phyloP scores from a whole-genome alignment of 1,139 yeast species.

The Yamadazyma epiphylla region DNA sequence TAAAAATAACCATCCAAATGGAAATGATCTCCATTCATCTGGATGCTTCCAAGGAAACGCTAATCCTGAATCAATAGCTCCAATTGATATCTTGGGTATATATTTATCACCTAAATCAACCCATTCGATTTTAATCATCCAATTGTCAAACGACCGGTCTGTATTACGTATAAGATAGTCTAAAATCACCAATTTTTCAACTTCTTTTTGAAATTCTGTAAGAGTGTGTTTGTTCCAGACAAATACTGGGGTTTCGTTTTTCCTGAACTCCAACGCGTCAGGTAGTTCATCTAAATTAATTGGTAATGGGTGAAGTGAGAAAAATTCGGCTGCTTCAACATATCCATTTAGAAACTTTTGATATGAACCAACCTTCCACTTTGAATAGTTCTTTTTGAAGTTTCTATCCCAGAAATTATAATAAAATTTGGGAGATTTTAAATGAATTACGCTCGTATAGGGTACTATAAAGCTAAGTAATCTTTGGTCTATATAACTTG shows the following conservation, averaged over 20 bases:
- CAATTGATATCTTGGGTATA: conserved; percentile 38
- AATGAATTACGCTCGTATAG: conserved; percentile 54
- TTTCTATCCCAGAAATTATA: conserved; percentile 48
- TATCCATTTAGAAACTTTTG: conserved; percentile 62
- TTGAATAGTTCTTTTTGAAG: conserved; percentile 12
- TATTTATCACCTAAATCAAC: conserved; percentile 11
- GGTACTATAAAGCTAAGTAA: conserved; percentile 62
- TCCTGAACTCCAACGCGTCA: conserved; percentile 15
- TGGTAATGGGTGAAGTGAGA: conserved; percentile 58
- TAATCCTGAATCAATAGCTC: conserved; percentile 75
- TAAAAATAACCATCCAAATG: conserved; percentile 74
- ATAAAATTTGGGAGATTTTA: conserved; percentile 54
- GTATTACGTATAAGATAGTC: conserved; percentile 76
- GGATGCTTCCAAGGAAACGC: conserved; percentile 85
- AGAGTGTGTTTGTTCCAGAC: conserved; percentile 54
- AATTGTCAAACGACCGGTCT: conserved; percentile 70
- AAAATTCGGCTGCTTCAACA: conserved; percentile 59
- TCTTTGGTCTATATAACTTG: conserved; percentile 60
- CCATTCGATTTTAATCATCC: conserved; percentile 71
- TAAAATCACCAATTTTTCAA: conserved; percentile 66
- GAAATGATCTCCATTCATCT: conserved; percentile 78
- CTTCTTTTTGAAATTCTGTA: conserved; percentile 53
- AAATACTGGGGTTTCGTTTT: conserved; percentile 25
- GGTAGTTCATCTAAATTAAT: conserved; percentile 17
- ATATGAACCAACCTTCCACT: conserved; percentile 59